Conservation (phyloP, 2,329 filamentous ascomycete genomes). For the Colletotrichum spinosum region DNA sequence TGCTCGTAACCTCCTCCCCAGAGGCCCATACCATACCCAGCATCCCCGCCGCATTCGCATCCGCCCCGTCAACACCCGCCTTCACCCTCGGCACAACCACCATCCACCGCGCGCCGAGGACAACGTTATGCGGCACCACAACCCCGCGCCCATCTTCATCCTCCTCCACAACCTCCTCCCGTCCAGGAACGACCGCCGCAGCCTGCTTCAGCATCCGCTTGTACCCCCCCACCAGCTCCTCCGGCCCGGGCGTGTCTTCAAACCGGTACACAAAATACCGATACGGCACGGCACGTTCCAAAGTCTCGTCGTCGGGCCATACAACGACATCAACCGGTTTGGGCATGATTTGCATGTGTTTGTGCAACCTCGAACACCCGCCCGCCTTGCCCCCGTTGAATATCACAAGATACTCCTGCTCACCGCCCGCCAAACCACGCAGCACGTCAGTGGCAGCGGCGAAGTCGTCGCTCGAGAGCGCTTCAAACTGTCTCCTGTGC, state of each 20-base stretch:
- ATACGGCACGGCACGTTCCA: conserved; percentile 47
- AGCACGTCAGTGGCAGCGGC: conserved; percentile 43
- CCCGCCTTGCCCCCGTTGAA: conserved; percentile 59
- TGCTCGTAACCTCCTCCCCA: conserved; percentile 37
- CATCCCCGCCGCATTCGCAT: conserved; percentile 60
- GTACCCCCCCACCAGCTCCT: conserved; percentile 42
- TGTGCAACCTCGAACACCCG: conserved; percentile 60
- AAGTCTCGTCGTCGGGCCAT: conserved; percentile 40
- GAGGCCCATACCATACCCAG: conserved; percentile 56
- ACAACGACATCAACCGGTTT: conserved; percentile 42
- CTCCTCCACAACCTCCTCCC: conserved; percentile 13
- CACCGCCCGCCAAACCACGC: background rate
- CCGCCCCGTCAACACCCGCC: conserved; percentile 48
- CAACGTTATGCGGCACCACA: conserved; percentile 56
- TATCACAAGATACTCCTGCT: conserved; percentile 50
- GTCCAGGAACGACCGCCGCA: conserved; percentile 22
- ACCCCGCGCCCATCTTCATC: conserved; percentile 19
- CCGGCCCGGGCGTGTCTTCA: background rate
- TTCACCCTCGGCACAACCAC: conserved; percentile 58
- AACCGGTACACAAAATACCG: conserved; percentile 48
- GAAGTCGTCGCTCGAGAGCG: conserved; percentile 53
- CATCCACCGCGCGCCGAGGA: conserved; percentile 56
- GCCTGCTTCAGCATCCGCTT: conserved; percentile 41
- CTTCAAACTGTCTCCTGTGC: conserved; percentile 57
- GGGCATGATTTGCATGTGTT: conserved; percentile 60